These are phyloP conservation scores for Plasmopara viticola DNA, from an alignment of 352 stramenopile genomes.

Conservation along the genomic window DNA sequence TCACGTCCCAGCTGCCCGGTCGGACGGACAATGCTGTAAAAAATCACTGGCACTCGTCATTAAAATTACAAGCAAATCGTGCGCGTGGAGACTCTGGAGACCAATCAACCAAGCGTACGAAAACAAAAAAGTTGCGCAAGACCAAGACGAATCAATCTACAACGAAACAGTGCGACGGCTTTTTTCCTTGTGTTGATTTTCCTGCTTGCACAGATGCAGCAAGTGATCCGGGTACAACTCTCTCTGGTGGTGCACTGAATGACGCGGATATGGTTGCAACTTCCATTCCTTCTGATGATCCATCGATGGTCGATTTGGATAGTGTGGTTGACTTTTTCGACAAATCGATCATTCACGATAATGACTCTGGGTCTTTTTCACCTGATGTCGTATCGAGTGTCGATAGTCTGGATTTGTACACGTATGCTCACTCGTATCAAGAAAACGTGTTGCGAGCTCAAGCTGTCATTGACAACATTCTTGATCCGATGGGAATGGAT, in stretches of 20 bases:
- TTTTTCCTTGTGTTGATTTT: too few relatives aligned
- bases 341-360: background rate
- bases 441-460: constrained; percentile 12
- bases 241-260: constrained; percentile 2
- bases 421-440: constrained; percentile 8
- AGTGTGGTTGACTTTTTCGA: background rate
- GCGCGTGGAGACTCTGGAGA: background rate
- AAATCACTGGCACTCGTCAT: constrained; percentile 93
- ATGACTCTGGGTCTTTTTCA: constrained; percentile 22
- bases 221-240: too few relatives aligned
- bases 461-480: constrained; percentile 24
- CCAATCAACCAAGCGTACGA: constrained; percentile 5
- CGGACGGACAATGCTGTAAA: constrained; percentile 97
- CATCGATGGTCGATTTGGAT: background rate
- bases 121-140: constrained; percentile 18
- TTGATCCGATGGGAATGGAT: constrained; percentile 29
- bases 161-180: background rate
- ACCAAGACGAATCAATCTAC: constrained; percentile 2
- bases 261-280: background rate
- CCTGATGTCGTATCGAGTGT: constrained; percentile 31
- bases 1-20: constrained; percentile 93
- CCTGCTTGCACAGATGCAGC: background rate
- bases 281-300: background rate
- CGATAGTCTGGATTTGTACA: constrained; percentile 12
- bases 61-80: constrained; percentile 53